phyloP scores from a whole-genome alignment of 2,329 filamentous ascomycete species.

The Aspergillus sp. region DNA sequence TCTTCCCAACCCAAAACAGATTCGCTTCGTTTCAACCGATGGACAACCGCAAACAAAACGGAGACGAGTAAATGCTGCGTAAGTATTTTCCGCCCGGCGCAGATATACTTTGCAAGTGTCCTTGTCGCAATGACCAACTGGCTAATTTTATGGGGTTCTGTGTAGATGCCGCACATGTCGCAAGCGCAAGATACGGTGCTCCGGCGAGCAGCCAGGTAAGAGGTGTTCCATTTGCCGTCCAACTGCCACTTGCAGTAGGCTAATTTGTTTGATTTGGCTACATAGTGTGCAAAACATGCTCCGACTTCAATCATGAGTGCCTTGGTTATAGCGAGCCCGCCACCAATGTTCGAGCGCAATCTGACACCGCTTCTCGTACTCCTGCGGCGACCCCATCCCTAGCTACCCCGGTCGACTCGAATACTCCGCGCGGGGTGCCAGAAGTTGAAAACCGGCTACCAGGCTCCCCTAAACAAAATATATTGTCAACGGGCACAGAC shows the following conservation, averaged over 20 bases:
- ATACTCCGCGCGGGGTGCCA: slow-evolving; percentile 15
- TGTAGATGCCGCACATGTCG: slow-evolving; percentile 69
- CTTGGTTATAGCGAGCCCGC: slow-evolving; percentile 62
- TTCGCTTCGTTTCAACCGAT: slow-evolving; percentile 80
- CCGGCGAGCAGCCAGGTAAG: slow-evolving; percentile 65
- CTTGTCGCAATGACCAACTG: slow-evolving; percentile 9
- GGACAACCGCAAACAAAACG: slow-evolving; percentile 78
- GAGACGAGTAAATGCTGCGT: slow-evolving; percentile 76
- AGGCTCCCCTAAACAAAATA: slow-evolving; percentile 17
- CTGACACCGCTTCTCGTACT: slow-evolving; percentile 27
- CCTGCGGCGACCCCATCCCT: slow-evolving; percentile 19
- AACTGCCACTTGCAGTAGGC: neutral
- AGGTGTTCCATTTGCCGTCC: neutral
- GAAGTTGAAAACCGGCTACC: slow-evolving; percentile 30
- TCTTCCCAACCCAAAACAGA: slow-evolving; percentile 44
- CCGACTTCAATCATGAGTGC: slow-evolving; percentile 69
- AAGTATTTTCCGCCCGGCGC: slow-evolving; percentile 34
- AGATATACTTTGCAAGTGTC: neutral
- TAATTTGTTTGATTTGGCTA: slow-evolving; percentile 5
- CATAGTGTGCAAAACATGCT: slow-evolving; percentile 66
- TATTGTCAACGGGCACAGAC: slow-evolving; percentile 4
- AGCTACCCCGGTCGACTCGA: slow-evolving; percentile 18
- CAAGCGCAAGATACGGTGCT: slow-evolving; percentile 73
- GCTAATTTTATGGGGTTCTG: neutral
- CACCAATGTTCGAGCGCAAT: slow-evolving; percentile 33